phyloP scores from a whole-genome alignment of 345 rosid species.

The Excoecaria cochinchinensis region DNA sequence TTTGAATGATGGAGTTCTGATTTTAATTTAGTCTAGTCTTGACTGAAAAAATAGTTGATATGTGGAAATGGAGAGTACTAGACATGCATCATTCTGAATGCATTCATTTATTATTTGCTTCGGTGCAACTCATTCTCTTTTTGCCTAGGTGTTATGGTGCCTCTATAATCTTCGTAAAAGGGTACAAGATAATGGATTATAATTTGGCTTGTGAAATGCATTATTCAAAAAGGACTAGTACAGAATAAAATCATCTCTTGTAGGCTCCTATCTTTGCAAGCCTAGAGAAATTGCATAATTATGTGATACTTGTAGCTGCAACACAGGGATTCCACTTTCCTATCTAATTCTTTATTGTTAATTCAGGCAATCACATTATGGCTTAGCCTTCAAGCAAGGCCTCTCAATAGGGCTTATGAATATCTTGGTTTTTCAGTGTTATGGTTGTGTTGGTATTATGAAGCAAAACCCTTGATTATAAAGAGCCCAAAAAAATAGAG shows the following conservation, averaged over 20 bases:
- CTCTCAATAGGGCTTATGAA: background rate
- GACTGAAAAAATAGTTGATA: background rate
- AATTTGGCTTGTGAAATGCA: background rate
- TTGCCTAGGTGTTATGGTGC: background rate
- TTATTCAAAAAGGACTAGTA: background rate
- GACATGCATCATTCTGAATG: background rate
- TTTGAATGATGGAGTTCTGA: background rate
- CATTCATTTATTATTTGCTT: background rate
- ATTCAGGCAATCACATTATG: background rate
- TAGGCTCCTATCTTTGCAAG: background rate
- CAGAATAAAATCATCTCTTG: background rate
- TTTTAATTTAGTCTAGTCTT: too few species aligned
- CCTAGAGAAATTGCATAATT: background rate
- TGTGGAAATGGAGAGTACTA: background rate
- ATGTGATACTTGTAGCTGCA: background rate
- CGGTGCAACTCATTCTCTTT: background rate
- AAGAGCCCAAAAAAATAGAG: background rate
- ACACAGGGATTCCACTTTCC: background rate
- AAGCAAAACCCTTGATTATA: background rate
- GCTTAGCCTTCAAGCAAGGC: background rate
- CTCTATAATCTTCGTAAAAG: background rate
- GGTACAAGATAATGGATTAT: background rate
- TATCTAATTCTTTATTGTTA: background rate
- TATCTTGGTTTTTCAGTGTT: background rate
- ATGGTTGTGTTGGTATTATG: background rate